Evolutionary conservation across 2,329 filamentous ascomycete species (phyloP).

Genomic region (Colletotrichum sp.): DNA sequence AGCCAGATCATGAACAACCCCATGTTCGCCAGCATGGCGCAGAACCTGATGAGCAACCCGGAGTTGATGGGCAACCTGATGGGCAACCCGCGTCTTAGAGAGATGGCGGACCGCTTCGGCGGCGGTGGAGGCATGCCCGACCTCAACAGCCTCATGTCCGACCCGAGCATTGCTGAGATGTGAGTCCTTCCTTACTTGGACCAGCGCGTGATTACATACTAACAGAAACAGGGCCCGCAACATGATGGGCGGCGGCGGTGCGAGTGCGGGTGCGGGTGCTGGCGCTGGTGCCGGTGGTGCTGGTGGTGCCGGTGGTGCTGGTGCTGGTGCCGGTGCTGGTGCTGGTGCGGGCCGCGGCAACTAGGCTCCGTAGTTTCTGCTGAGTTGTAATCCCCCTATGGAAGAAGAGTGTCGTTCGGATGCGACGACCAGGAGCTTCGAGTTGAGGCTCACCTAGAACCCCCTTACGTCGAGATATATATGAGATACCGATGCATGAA

Average conservation of each 20-base stretch:
- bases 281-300: constrained; percentile 25
- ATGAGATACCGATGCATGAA: constrained; percentile 5
- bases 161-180: constrained; percentile 92
- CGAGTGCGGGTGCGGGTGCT: constrained; percentile 20
- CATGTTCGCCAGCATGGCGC: constrained; percentile 97
- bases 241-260: constrained; percentile 48
- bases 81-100: constrained; percentile 86
- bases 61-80: constrained; percentile 91
- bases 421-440: background rate
- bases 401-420: background rate
- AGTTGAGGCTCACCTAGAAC: background rate
- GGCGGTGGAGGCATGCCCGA: constrained; percentile 88
- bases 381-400: background rate
- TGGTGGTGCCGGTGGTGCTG: constrained; percentile 29
- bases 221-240: constrained; percentile 43
- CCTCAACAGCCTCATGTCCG: constrained; percentile 83
- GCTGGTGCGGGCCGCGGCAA: constrained; percentile 29
- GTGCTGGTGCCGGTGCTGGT: constrained; percentile 28
- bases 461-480: background rate
- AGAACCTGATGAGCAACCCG: constrained; percentile 97
- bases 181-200: constrained; percentile 54
- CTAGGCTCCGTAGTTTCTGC: background rate
- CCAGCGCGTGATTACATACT: background rate
- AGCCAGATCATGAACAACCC: constrained; percentile 92
- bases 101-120: constrained; percentile 85